Percentiles rank a stretch among this genome's conserved stretches.
These are phyloP conservation scores for Exophiala mesophila DNA, from an alignment of 2,329 filamentous ascomycete genomes.

Conservation along the genomic window DNA sequence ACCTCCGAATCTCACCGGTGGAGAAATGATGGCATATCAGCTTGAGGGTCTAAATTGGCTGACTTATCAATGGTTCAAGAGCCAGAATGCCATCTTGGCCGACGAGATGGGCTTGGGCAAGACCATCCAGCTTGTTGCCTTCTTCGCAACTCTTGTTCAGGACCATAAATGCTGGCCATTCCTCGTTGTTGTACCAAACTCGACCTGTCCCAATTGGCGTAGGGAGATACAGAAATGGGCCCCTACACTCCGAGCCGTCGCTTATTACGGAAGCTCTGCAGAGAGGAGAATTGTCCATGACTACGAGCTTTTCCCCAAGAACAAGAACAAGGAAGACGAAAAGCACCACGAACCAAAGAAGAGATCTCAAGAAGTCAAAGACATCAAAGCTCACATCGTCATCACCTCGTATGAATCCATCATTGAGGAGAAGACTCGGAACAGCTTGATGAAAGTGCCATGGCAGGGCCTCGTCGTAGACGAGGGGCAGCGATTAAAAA, in stretches of 20 bases:
- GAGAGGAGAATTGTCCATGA: slow-evolving; percentile 72
- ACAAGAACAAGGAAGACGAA: slow-evolving; percentile 32
- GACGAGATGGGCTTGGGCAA: slow-evolving; percentile 99
- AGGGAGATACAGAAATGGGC: slow-evolving; percentile 94
- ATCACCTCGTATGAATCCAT: slow-evolving; percentile 93
- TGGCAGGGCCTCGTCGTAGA: slow-evolving; percentile 91
- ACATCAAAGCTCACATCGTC: slow-evolving; percentile 82
- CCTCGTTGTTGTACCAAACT: slow-evolving; percentile 86
- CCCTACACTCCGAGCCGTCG: slow-evolving; percentile 78
- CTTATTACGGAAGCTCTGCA: slow-evolving; percentile 75
- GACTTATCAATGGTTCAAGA: slow-evolving; percentile 77
- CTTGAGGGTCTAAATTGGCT: slow-evolving; percentile 93
- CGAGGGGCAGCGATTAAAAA: slow-evolving; percentile 92
- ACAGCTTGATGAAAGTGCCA: slow-evolving; percentile 63
- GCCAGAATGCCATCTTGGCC: slow-evolving; percentile 82
- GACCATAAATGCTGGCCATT: slow-evolving; percentile 80
- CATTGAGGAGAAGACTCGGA: slow-evolving; percentile 63
- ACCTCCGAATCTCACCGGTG: slow-evolving; percentile 67
- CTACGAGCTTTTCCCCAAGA: slow-evolving; percentile 77
- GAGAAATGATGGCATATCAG: slow-evolving; percentile 89
- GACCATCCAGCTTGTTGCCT: slow-evolving; percentile 84
- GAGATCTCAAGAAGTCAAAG: slow-evolving; percentile 35
- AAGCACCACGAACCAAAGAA: slow-evolving; percentile 31
- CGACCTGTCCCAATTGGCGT: slow-evolving; percentile 96
- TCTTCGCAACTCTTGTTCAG: slow-evolving; percentile 69